A percentile compares a stretch with the other conserved stretches of the same genome.
Evolutionary conservation across 164 flowering plant genomes (phyloP).

Genomic region (Kalanchoe fedtschenkoi): DNA sequence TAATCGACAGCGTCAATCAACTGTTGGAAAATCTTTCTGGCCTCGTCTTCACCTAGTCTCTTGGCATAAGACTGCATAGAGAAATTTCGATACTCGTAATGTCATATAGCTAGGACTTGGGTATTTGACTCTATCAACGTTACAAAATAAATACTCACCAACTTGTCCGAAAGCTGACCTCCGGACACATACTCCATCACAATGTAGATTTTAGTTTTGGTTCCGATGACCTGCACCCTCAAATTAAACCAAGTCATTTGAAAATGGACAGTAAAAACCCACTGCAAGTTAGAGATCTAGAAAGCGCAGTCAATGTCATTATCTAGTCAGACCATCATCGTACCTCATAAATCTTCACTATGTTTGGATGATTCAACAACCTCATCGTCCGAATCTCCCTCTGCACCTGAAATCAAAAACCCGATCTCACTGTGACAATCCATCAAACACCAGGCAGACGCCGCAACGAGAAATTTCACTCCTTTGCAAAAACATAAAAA

Average conservation of each 20-base stretch:
- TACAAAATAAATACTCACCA: conserved; percentile 29
- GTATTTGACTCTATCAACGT: background rate
- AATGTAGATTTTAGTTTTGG: conserved; percentile 59
- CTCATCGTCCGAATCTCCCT: conserved; percentile 75
- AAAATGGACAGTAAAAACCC: background rate
- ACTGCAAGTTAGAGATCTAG: background rate
- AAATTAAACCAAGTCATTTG: background rate
- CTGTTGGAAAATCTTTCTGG: conserved; percentile 76
- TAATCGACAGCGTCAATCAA: conserved; percentile 77
- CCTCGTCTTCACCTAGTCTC: conserved; percentile 49
- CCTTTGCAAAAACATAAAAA: no score
- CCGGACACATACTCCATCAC: conserved; percentile 69
- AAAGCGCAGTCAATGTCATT: background rate
- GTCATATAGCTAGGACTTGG: background rate
- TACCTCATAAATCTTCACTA: conserved; percentile 64
- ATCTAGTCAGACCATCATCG: no score
- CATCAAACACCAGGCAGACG: background rate
- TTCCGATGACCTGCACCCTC: conserved; percentile 45
- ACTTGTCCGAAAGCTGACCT: conserved; percentile 55
- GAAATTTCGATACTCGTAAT: background rate
- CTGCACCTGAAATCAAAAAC: conserved; percentile 34
- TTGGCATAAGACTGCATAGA: conserved; percentile 31
- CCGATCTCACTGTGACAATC: background rate
- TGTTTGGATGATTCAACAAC: conserved; percentile 67
- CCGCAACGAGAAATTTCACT: no score